Evolutionary conservation across 2,329 filamentous ascomycete genomes (phyloP).

Genomic region (Xylaria hypoxylon): DNA sequence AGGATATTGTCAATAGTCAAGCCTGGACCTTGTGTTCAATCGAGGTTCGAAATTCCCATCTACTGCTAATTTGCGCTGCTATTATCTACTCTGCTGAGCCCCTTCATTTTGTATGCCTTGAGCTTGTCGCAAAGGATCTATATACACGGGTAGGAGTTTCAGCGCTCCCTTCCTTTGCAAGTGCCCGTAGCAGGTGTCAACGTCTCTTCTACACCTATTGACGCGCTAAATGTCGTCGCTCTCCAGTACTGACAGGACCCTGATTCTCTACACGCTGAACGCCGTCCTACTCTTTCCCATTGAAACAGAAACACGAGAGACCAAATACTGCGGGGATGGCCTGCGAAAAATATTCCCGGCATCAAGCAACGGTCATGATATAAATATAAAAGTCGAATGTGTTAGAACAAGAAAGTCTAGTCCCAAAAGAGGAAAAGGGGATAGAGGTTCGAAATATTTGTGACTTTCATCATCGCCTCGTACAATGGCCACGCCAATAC

Average conservation of each 20-base stretch:
- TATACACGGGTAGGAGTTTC: slow-evolving; percentile 34
- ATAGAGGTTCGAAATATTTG: slow-evolving; percentile 40
- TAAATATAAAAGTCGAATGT: slow-evolving; percentile 24
- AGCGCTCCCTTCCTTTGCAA: slow-evolving; percentile 13
- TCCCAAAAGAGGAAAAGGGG: slow-evolving; percentile 34
- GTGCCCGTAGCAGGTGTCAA: slow-evolving; percentile 16
- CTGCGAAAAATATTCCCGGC: slow-evolving; percentile 11
- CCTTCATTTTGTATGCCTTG: slow-evolving; percentile 19
- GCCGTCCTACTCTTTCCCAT: slow-evolving; percentile 34
- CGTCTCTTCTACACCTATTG: slow-evolving; percentile 26
- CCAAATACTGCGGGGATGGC: slow-evolving; percentile 1
- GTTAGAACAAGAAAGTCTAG: slow-evolving; percentile 42
- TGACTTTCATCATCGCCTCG: slow-evolving; percentile 48
- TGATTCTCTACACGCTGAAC: slow-evolving; percentile 36
- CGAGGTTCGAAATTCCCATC: slow-evolving; percentile 14
- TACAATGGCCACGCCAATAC: slow-evolving; percentile 44
- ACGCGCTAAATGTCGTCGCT: slow-evolving; percentile 33
- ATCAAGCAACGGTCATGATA: slow-evolving; percentile 20
- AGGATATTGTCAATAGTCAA: background rate
- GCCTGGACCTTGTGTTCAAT: slow-evolving; percentile 11
- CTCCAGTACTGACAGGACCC: slow-evolving; percentile 27
- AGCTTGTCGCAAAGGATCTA: slow-evolving; percentile 27
- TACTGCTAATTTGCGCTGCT: slow-evolving; percentile 30
- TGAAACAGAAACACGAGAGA: slow-evolving; percentile 16
- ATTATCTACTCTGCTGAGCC: slow-evolving; percentile 32